These are phyloP conservation scores for Hypomontagnella submonticulosa DNA, from an alignment of 495 filamentous ascomycete species.

Conservation along the genomic window DNA sequence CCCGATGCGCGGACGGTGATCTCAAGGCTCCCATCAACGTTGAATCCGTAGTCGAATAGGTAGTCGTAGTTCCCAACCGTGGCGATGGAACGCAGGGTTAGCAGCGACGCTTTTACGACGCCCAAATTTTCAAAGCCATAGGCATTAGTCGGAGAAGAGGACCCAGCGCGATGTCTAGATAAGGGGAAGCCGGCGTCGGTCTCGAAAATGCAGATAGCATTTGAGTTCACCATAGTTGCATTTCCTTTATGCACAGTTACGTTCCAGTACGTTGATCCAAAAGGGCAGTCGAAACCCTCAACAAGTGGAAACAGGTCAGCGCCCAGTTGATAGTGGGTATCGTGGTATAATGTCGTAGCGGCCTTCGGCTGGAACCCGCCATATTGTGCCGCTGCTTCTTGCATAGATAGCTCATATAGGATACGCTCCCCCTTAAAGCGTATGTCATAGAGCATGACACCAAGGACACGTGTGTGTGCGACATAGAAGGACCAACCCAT, in stretches of 20 bases:
- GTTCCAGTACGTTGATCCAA: slow-evolving; percentile 61
- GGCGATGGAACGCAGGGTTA: slow-evolving; percentile 58
- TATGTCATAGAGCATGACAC: slow-evolving; percentile 62
- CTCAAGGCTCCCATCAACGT: slow-evolving; percentile 66
- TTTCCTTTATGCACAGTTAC: slow-evolving; percentile 50
- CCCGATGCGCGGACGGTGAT: slow-evolving; percentile 66
- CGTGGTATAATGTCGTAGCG: slow-evolving; percentile 57
- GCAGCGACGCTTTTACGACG: slow-evolving; percentile 57
- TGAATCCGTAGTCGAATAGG: slow-evolving; percentile 61
- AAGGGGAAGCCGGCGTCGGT: slow-evolving; percentile 60
- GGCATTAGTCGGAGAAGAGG: slow-evolving; percentile 39
- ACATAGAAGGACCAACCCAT: slow-evolving; percentile 68
- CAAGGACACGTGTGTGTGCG: slow-evolving; percentile 56
- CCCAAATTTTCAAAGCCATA: slow-evolving; percentile 54
- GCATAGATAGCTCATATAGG: slow-evolving; percentile 66
- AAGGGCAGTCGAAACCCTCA: slow-evolving; percentile 65
- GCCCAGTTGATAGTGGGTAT: slow-evolving; percentile 60
- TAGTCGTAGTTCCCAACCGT: slow-evolving; percentile 68
- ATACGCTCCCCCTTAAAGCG: slow-evolving; percentile 65
- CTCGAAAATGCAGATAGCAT: slow-evolving; percentile 65
- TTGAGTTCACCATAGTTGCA: slow-evolving; percentile 49
- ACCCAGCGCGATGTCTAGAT: slow-evolving; percentile 55
- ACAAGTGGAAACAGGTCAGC: slow-evolving; percentile 57
- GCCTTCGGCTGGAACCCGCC: slow-evolving; percentile 62
- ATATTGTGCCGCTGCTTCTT: slow-evolving; percentile 66